Evolutionary conservation across 2,329 filamentous ascomycete genomes (phyloP).

Genomic region (Stagonosporopsis chrysanthemi): DNA sequence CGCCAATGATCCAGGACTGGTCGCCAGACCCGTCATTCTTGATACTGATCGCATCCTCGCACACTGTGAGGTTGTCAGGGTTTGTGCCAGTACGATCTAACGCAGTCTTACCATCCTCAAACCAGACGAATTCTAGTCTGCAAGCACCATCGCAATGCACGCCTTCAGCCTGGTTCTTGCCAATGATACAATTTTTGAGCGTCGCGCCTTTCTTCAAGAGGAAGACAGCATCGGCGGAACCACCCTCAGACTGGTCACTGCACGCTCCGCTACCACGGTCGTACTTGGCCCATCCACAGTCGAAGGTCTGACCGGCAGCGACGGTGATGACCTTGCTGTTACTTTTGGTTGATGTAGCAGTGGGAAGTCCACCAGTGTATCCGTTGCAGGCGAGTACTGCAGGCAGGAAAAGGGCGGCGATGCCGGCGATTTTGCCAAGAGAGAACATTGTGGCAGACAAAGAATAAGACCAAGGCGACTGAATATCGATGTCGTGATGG

Average conservation of each 20-base stretch:
- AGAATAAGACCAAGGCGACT: neutral
- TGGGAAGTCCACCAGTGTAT: conserved; percentile 26
- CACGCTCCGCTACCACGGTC: conserved; percentile 29
- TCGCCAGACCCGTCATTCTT: conserved; percentile 34
- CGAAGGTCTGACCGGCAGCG: conserved; percentile 22
- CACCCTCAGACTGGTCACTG: conserved; percentile 24
- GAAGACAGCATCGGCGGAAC: conserved; percentile 57
- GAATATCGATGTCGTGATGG: neutral
- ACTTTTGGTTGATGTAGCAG: conserved; percentile 22
- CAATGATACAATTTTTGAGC: conserved; percentile 61
- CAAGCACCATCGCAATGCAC: conserved; percentile 58
- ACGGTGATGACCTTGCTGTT: conserved; percentile 29
- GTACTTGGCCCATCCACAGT: conserved; percentile 28
- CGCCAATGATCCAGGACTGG: conserved; percentile 47
- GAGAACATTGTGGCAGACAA: conserved; percentile 9
- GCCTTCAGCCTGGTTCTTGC: conserved; percentile 58
- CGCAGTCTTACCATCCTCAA: conserved; percentile 27
- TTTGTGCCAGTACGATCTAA: neutral
- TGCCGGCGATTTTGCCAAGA: conserved; percentile 9
- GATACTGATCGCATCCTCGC: conserved; percentile 45
- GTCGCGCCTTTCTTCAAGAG: conserved; percentile 57
- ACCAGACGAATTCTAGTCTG: conserved; percentile 56
- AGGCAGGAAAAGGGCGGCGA: conserved; percentile 23
- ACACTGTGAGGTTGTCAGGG: conserved; percentile 30
- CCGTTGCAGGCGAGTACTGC: conserved; percentile 24